A percentile compares a stretch with the other conserved stretches of the same genome.
Evolutionary conservation across 306 rosid genomes (phyloP).

Genomic region (Argentina anserina): DNA sequence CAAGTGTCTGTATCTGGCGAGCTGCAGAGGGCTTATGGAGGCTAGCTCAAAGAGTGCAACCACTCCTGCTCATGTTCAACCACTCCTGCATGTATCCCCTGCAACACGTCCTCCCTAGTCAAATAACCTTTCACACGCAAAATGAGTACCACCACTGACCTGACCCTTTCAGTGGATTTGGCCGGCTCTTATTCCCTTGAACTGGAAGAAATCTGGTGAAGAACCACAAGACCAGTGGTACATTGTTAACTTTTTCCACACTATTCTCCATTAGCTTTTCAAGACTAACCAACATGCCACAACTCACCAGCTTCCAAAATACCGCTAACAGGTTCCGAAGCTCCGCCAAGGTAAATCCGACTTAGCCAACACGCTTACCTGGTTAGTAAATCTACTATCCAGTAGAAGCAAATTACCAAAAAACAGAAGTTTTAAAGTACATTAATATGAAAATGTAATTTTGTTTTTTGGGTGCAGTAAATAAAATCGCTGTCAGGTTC

Average conservation of each 20-base stretch:
- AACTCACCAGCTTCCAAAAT: too few species aligned
- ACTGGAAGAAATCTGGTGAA: not conserved
- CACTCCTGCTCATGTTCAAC: not conserved
- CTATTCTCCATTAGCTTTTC: too few species aligned
- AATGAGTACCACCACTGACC: not conserved
- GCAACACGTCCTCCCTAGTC: not conserved
- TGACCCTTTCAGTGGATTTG: not conserved
- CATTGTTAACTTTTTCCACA: not conserved
- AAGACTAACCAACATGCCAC: too few species aligned
- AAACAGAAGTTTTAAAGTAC: not conserved
- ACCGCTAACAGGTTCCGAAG: too few species aligned
- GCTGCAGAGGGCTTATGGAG: not conserved
- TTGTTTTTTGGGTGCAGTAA: not conserved
- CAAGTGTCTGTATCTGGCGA: not conserved
- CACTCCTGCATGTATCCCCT: not conserved
- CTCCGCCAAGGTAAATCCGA: too few species aligned
- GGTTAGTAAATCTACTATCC: too few species aligned
- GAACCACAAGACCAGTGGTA: not conserved
- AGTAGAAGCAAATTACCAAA: not conserved
- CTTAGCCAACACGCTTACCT: too few species aligned
- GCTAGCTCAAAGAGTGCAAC: not conserved
- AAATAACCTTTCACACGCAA: not conserved
- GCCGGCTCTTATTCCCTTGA: not conserved
- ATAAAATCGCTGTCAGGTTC: constrained; percentile 8
- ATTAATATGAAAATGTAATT: not conserved